A percentile compares a stretch with the other conserved stretches of the same genome.
These are phyloP conservation scores for Epichloe brachyelytri DNA, from an alignment of 2,329 filamentous ascomycete species.

Conservation along the genomic window DNA sequence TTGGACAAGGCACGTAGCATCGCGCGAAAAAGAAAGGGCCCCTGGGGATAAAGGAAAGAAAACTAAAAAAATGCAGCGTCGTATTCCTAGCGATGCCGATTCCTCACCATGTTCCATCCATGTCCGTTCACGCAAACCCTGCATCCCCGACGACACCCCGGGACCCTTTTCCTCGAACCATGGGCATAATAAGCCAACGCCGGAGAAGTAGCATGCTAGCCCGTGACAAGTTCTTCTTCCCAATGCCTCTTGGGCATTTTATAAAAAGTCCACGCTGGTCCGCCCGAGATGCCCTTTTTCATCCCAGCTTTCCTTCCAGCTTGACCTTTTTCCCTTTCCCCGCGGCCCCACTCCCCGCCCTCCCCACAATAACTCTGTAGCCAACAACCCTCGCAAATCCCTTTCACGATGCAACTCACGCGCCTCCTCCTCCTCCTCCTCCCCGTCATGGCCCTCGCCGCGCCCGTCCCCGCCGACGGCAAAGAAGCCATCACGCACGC, in stretches of 20 bases:
- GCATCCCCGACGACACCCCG: background rate
- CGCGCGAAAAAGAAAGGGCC: background rate
- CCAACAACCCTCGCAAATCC: background rate
- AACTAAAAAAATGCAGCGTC: background rate
- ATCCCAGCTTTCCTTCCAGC: no score
- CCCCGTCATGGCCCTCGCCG: constrained; percentile 4
- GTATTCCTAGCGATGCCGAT: background rate
- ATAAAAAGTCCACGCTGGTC: background rate
- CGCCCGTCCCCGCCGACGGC: constrained; percentile 1
- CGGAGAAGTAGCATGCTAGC: background rate
- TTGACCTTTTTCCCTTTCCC: no score
- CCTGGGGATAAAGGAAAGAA: no score
- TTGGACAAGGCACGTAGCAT: background rate
- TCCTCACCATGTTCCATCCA: background rate
- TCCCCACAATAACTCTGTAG: background rate
- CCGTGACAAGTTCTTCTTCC: background rate
- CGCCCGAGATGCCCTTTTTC: no score
- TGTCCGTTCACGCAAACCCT: background rate
- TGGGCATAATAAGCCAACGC: background rate
- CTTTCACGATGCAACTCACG: constrained; percentile 1
- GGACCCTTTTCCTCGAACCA: no score
- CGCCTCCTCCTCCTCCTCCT: background rate
- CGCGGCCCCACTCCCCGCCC: no score
- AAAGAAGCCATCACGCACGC: constrained; percentile 10
- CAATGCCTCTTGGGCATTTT: background rate